phyloP scores from a whole-genome alignment of 208 protist species.

The Trypanosoma avium region DNA sequence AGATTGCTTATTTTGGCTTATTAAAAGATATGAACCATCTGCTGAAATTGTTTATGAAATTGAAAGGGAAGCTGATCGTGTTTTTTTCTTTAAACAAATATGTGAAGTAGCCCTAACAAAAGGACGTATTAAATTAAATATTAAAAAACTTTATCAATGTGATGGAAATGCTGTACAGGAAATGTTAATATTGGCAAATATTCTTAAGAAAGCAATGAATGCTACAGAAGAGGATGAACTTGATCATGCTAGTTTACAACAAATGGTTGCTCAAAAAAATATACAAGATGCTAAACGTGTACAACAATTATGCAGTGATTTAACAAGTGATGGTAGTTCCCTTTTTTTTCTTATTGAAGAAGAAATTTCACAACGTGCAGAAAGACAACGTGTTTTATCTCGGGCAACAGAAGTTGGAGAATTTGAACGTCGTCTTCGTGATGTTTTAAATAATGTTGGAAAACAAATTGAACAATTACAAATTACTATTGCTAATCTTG shows the following conservation, averaged over 20 bases:
- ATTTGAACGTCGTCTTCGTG: constrained; percentile 88
- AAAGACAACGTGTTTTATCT: constrained; percentile 83
- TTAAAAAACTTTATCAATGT: constrained; percentile 94
- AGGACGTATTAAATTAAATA: constrained; percentile 93
- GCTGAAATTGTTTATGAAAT: constrained; percentile 91
- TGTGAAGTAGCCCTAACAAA: constrained; percentile 83
- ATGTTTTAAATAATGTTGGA: constrained; percentile 63
- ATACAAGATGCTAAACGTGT: constrained; percentile 84
- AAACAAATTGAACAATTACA: constrained; percentile 86
- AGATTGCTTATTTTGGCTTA: constrained; percentile 93
- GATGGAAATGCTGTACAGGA: constrained; percentile 96
- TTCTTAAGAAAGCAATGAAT: constrained; percentile 90
- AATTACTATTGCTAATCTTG: constrained; percentile 83
- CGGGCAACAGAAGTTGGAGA: constrained; percentile 88
- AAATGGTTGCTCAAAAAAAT: constrained; percentile 85
- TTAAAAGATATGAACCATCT: constrained; percentile 92
- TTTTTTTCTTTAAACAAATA: constrained; percentile 93
- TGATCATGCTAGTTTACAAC: constrained; percentile 74
- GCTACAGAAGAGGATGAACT: constrained; percentile 70
- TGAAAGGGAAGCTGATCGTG: constrained; percentile 86
- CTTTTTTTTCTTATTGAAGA: constrained; percentile 89
- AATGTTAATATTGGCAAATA: constrained; percentile 93
- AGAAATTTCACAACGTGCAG: constrained; percentile 63
- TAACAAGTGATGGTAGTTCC: constrained; percentile 85
- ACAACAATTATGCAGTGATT: constrained; percentile 87